Base-by-base conservation (phyloP, 441 rosid genomes). In the Aquilaria agallochum region DNA sequence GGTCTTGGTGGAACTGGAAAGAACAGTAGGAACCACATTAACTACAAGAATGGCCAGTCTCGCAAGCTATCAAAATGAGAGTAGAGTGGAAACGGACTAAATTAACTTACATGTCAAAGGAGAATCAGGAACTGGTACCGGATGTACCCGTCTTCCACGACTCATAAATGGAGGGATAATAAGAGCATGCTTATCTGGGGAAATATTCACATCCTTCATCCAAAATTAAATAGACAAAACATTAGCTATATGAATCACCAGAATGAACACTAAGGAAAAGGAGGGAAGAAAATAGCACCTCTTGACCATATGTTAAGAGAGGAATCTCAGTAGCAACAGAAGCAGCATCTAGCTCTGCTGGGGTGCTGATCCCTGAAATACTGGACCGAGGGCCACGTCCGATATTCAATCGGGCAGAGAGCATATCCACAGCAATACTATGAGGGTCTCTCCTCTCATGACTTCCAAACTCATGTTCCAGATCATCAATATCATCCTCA, bases 1-100 rank as follows among this genome's bases (percentile, higher is more conserved):
- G 96, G 76, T 65, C 97, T 87, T 15, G 98, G 94, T 66, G 79
- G 86, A 69, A 89, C 97, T 94, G 71, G 58, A 69, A 60, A 44
- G 60, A 72, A 61, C 42, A 62, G 15, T 58, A 65, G 46, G 48
- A 67, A 47, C 45, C 42, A 64, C 30, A 30, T 61, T 42, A 64
- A 60, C n/a, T 40, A 53, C 55, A 48, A 50, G 7, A 56, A 33
- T 53, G 50, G 34, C 55, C 49, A 58, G 55, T 44, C 15, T 3
- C 12, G 20, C 55, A 30, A 56, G 44, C 15, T 65, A 55, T 48
- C 5, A 63, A 34, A 59, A 31, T 47, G 32, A 30, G 14, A 66
- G 48, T 14, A n/a, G 30, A 60, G 31, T 34, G 52, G 48, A 55
- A 40, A 40, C 45, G 68, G 10, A 54, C 58, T 52, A 53, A 70